Base-by-base conservation (phyloP, 2,329 filamentous ascomycete species). In the Ustulina deusta region DNA sequence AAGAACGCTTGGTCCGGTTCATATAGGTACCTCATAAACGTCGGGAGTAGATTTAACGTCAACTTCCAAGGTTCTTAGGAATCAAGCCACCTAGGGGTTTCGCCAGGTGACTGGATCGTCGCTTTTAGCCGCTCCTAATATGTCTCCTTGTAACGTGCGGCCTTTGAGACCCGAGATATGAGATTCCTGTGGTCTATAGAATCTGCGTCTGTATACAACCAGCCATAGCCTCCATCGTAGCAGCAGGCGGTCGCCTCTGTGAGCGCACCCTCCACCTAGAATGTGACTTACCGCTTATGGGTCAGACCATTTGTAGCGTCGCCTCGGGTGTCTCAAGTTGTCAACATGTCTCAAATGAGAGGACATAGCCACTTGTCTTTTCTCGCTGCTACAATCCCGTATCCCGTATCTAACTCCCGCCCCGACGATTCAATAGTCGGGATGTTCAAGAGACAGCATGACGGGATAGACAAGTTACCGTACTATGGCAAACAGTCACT, bases 261-360 rank as follows among this genome's bases (percentile, higher is more conserved):
- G 11, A 32, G 29, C 49, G 49, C 27, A 52, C 27, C 29, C 25
- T 52, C 9, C 27, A 17, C 49, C 49, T 56, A n/a, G 22, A 56
- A 29, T 44, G 54, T 56, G 54, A 29, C 36, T 27, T 49, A 10
- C 42, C 15, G 17, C 25, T 42, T 38, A 59, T 34, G n/a, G n/a
- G 25, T 20, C 15, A 29, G 44, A 34, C 17, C 13, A 42, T 20
- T 56, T 22, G 13, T n/a, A 46, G 15, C 32, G 32, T 13, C 38
- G 2, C 40, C 17, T 40, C 13, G 25, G 34, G 11, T 60, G 55
- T 64, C 32, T 60, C 20, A 40, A 55, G 11, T 29, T 13, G 7
- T 25, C 34, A 17, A 56, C 5, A 11, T 60, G 61, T 67, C 49
- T 67, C 32, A 34, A 55, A 29, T 10, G 9, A 61, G 32, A 36